phyloP scores from a whole-genome alignment of 1,284 basidiomycete genomes.

The Fomitopsis palustris region DNA sequence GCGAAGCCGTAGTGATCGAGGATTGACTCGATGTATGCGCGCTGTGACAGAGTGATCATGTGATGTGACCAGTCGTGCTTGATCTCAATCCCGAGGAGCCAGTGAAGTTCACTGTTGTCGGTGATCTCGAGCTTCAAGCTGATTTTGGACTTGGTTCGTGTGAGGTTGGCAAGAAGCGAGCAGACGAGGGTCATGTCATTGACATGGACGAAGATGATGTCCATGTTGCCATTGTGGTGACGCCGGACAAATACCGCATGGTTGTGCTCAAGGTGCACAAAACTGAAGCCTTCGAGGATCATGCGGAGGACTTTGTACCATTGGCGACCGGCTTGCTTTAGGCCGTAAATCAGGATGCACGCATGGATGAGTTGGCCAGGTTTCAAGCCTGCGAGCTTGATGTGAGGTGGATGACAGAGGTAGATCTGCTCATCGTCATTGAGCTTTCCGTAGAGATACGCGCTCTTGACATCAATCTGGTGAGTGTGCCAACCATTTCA shows the following conservation, averaged over 20 bases:
- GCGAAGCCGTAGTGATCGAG: conserved; percentile 14
- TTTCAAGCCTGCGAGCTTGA: conserved; percentile 3
- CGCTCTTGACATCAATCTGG: conserved; percentile 32
- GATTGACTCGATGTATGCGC: conserved; percentile 19
- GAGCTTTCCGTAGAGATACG: conserved; percentile 27
- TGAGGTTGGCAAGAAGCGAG: not conserved
- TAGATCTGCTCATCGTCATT: conserved; percentile 24
- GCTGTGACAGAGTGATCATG: conserved; percentile 21
- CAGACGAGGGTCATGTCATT: conserved; percentile 27
- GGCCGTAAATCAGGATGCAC: conserved; percentile 20
- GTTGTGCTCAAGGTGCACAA: conserved; percentile 14
- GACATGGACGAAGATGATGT: conserved; percentile 17
- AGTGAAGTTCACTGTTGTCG: conserved; percentile 20
- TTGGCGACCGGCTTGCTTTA: conserved; percentile 19
- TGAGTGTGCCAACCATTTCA: conserved; percentile 22
- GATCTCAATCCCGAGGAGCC: conserved; percentile 21
- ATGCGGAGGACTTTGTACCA: conserved; percentile 13
- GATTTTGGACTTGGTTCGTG: conserved; percentile 2
- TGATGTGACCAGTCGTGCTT: conserved; percentile 13
- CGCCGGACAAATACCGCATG: conserved; percentile 17
- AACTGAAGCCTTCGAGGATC: conserved; percentile 6
- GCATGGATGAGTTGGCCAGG: conserved; percentile 11
- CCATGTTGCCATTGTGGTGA: not conserved
- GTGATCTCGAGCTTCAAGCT: conserved; percentile 11
- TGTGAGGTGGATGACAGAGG: conserved; percentile 19